Conservation (phyloP, 805 yeast species). For the Cyberlindnera xylosilytica region DNA sequence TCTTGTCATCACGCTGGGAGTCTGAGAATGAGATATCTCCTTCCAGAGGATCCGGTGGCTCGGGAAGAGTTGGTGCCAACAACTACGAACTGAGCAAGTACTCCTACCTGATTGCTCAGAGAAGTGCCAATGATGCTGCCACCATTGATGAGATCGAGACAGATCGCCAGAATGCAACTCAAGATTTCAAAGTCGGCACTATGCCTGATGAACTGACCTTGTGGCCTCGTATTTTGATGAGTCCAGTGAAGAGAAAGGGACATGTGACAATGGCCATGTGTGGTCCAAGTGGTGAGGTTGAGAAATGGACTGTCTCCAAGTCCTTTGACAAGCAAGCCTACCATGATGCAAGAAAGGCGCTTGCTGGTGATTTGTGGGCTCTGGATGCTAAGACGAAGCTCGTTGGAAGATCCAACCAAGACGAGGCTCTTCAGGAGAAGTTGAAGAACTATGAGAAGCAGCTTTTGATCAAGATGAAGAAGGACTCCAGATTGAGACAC, state of each 20-base stretch:
- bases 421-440: slow-evolving; percentile 28
- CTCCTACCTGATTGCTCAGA: slow-evolving; percentile 69
- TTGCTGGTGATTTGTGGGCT: slow-evolving; percentile 88
- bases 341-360: slow-evolving; percentile 86
- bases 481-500: slow-evolving; percentile 16
- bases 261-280: slow-evolving; percentile 81
- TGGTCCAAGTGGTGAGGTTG: slow-evolving; percentile 74
- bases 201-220: slow-evolving; percentile 24
- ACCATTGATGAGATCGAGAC: slow-evolving; percentile 40
- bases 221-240: slow-evolving; percentile 72
- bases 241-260: slow-evolving; percentile 75
- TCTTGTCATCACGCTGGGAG: slow-evolving; percentile 70
- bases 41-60: slow-evolving; percentile 50
- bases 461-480: slow-evolving; percentile 21
- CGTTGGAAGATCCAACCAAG: slow-evolving; percentile 34
- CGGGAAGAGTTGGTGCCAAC: slow-evolving; percentile 74
- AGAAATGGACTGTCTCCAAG: slow-evolving; percentile 84
- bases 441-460: slow-evolving; percentile 34
- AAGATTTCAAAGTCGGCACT: slow-evolving; percentile 23
- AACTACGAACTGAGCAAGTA: slow-evolving; percentile 69
- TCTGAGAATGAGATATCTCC: slow-evolving; percentile 38
- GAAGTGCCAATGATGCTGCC: slow-evolving; percentile 44
- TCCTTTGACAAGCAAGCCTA: slow-evolving; percentile 70
- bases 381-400: slow-evolving; percentile 55
- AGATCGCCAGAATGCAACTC: slow-evolving; percentile 32